A percentile compares a stretch with the other conserved stretches of the same genome.
Evolutionary conservation across 192 early-diverging fungal genomes (phyloP).

Genomic region (Spizellomyces sp.): DNA sequence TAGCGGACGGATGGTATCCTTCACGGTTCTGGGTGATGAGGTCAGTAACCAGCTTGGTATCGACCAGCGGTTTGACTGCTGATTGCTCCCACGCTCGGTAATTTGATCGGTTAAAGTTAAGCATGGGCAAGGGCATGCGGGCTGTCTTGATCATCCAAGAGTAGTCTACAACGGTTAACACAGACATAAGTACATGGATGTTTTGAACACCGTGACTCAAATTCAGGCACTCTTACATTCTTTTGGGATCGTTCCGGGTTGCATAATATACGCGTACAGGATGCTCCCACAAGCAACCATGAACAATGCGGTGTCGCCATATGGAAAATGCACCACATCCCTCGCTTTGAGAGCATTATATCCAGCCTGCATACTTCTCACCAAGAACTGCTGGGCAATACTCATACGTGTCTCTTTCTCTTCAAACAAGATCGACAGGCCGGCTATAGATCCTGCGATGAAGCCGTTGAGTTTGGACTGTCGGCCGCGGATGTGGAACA

Average conservation of each 20-base stretch:
- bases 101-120: slow-evolving; percentile 61
- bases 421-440: slow-evolving; percentile 49
- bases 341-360: slow-evolving; percentile 47
- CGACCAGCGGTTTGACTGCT: neutral
- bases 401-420: slow-evolving; percentile 36
- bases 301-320: slow-evolving; percentile 54
- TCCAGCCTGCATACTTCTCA: slow-evolving; percentile 40
- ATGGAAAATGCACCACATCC: slow-evolving; percentile 39
- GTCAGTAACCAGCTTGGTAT: neutral
- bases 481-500: slow-evolving; percentile 29
- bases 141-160: slow-evolving; percentile 63
- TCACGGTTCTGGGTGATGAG: neutral
- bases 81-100: slow-evolving; percentile 26
- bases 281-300: slow-evolving; percentile 37
- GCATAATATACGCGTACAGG: slow-evolving; percentile 52
- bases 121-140: slow-evolving; percentile 53
- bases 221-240: slow-evolving; percentile 24
- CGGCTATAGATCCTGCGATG: slow-evolving; percentile 36
- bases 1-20: slow-evolving; percentile 3
- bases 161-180: slow-evolving; percentile 19
- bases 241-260: slow-evolving; percentile 51
- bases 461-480: slow-evolving; percentile 39
- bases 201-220: neutral
- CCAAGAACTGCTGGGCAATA: slow-evolving; percentile 51
- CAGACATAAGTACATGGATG: neutral